A percentile compares a stretch with the other conserved stretches of the same genome.
phyloP scores from a whole-genome alignment of 148 eudicot species.

The Rhododendron simsii region DNA sequence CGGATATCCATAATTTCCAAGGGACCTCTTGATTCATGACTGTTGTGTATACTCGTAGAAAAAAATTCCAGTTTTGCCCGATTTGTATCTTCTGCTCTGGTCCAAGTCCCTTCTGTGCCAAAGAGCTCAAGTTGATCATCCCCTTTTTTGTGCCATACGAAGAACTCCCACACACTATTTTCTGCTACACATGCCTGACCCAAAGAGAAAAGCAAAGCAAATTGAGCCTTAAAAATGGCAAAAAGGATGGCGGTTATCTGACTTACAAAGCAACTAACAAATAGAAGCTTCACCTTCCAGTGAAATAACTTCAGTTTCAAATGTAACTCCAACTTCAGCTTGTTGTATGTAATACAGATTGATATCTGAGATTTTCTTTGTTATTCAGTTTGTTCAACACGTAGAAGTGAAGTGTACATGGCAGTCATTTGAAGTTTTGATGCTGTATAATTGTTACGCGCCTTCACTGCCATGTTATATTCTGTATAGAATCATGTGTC shows the following conservation, averaged over 20 bases:
- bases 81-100: background rate
- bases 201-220: constrained; percentile 12
- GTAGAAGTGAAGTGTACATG: background rate
- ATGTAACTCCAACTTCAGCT: constrained; percentile 1
- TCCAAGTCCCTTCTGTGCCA: background rate
- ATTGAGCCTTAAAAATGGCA: constrained; percentile 3
- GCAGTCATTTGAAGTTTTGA: background rate
- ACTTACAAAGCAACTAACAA: constrained; percentile 26
- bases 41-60: constrained; percentile 12
- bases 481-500: too few species aligned
- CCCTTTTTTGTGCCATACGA: background rate
- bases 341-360: constrained; percentile 6
- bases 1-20: constrained; percentile 67
- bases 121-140: background rate
- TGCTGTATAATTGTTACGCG: background rate
- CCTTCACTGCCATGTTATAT: background rate
- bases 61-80: constrained; percentile 1
- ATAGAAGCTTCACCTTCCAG: background rate
- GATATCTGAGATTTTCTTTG: background rate
- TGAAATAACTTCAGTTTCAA: background rate
- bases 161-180: background rate
- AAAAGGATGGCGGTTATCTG: constrained; percentile 20
- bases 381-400: background rate
- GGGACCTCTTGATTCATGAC: constrained; percentile 71
- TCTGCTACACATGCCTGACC: constrained; percentile 9